Base-by-base conservation (phyloP, 257 asterid genomes). In the Orobanche coerulescens region DNA sequence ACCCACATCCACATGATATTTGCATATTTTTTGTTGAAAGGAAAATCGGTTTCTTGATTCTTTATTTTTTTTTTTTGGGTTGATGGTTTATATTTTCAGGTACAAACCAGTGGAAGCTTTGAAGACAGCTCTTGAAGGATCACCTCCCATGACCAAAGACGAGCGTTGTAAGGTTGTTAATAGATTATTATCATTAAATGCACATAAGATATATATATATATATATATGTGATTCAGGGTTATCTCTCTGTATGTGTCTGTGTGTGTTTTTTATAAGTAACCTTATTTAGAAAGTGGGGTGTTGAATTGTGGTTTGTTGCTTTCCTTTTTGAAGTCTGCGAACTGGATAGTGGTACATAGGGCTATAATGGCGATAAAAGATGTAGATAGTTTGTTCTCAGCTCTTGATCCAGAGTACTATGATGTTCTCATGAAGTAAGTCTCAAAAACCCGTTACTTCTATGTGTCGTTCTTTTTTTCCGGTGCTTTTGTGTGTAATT, bases 271-370 rank as follows among this genome's bases (percentile, higher is more conserved):
- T 25, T 43, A n/a, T 51, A 3, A 14, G 6, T 28, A 25, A 7
- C 13, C 13, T 53, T 19, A 25, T 6, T 66, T 11, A 26, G 54
- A 12, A 51, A 51, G 12, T 64, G 40, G 66, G 40, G 66, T 36
- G 44, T 59, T 73, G 69, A 66, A 55, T 77, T 61, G 33, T 46
- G 7, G 14, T 5, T 2, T 55, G 0, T 66, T 36, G 11, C 48
- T 31, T 3, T 36, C 39, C 6, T 11, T 60, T 67, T 54, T 78
- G 62, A 44, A 93, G 99, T 89, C 97, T 28, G 95, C 97, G 42
- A 89, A 84, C 75, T 93, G 99, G 99, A 86, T 89, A 52, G 99
- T 74, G 79, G 99, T 93, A 23, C 99, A 93, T 76, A 80, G 99
- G 71, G 97, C 99, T 61, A 73, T 93, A 71, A 93, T 93, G 97